phyloP scores from a whole-genome alignment of 768 basidiomycete genomes.

The Pulveroboletus sp. region DNA sequence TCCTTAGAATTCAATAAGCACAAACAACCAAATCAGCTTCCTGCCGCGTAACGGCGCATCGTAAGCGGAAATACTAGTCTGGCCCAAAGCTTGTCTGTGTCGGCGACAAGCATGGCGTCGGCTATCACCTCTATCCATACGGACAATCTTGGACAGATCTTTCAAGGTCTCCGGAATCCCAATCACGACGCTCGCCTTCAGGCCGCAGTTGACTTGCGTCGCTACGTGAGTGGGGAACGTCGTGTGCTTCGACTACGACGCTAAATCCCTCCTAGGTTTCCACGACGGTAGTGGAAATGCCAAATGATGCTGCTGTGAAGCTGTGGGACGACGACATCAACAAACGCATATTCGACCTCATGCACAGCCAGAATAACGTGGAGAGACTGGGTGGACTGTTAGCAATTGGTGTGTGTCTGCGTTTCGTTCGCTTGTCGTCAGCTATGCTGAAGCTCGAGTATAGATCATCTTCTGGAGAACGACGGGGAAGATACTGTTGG shows the following conservation, averaged over 20 bases:
- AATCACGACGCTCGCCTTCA: constrained; percentile 60
- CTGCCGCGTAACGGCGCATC: constrained; percentile 4
- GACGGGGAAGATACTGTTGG: constrained; percentile 80
- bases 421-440: background rate
- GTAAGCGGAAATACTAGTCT: constrained; percentile 8
- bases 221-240: constrained; percentile 53
- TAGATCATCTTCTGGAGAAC: constrained; percentile 72
- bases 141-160: constrained; percentile 64
- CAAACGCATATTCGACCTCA: constrained; percentile 72
- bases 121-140: constrained; percentile 51
- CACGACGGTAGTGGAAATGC: constrained; percentile 71
- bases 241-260: constrained; percentile 4
- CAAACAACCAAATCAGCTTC: constrained; percentile 26
- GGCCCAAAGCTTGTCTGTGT: constrained; percentile 3
- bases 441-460: constrained; percentile 6
- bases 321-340: constrained; percentile 86
- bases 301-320: constrained; percentile 74
- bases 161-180: constrained; percentile 60
- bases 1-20: constrained; percentile 26
- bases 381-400: constrained; percentile 85
- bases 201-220: constrained; percentile 67
- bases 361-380: constrained; percentile 71
- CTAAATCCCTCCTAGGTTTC: constrained; percentile 50
- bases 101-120: constrained; percentile 53
- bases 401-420: constrained; percentile 67